phyloP scores from a whole-genome alignment of 148 eudicot genomes.

The Heliosperma pusillum region DNA sequence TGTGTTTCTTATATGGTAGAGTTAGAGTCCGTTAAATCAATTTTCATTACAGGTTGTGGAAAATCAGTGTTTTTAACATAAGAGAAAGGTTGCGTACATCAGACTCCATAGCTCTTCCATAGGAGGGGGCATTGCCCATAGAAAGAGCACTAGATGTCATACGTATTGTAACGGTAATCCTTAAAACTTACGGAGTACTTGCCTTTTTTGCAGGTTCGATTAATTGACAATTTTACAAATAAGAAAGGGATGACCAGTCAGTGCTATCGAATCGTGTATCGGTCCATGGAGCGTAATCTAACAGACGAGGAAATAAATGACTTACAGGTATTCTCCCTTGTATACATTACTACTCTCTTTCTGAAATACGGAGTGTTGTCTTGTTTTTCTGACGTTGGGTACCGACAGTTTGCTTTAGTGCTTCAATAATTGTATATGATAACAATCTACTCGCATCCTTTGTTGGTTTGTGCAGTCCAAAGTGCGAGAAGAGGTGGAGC shows the following conservation, averaged over 20 bases:
- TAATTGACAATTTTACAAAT: constrained; percentile 79
- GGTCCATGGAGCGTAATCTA: constrained; percentile 95
- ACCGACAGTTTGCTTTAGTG: too few relatives aligned
- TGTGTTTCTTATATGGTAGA: not conserved
- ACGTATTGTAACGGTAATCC: not conserved
- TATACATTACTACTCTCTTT: not conserved
- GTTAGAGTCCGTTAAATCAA: not conserved
- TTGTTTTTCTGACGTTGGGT: too few relatives aligned
- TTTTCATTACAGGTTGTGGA: not conserved
- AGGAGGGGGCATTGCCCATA: not conserved
- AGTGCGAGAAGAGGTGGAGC: constrained; percentile 69
- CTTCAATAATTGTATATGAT: not conserved
- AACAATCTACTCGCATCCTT: not conserved
- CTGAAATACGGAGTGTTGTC: not conserved
- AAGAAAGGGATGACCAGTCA: constrained; percentile 95
- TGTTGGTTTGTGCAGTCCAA: constrained; percentile 55
- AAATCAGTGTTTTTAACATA: not conserved
- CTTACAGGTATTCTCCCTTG: constrained; percentile 54
- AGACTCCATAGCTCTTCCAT: not conserved
- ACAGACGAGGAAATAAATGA: constrained; percentile 86
- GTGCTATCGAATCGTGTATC: constrained; percentile 81
- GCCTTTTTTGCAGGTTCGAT: constrained; percentile 43
- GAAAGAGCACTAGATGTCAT: not conserved
- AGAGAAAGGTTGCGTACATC: not conserved
- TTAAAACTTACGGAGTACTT: not conserved